These are phyloP conservation scores for Aureobasidium sp. DNA, from an alignment of 2,329 filamentous ascomycete genomes.

Conservation along the genomic window DNA sequence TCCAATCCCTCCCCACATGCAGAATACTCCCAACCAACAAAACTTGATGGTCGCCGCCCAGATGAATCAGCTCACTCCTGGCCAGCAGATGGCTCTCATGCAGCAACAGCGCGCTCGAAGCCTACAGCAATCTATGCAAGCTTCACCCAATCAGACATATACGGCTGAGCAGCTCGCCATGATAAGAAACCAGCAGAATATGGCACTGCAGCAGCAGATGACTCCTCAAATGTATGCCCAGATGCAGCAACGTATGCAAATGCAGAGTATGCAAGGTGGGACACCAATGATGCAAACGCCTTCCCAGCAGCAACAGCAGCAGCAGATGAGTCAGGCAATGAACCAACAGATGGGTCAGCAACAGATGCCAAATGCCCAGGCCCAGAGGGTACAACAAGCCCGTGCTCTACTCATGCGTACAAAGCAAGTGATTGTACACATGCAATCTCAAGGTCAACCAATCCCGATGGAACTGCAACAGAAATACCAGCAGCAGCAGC, in stretches of 20 bases:
- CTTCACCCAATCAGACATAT: conserved; percentile 18
- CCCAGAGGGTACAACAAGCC: not conserved
- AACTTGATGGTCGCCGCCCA: conserved; percentile 19
- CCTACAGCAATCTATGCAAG: conserved; percentile 21
- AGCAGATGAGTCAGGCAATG: conserved; percentile 18
- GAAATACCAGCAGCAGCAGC: conserved; percentile 21
- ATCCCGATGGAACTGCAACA: conserved; percentile 17
- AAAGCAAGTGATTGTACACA: conserved; percentile 4
- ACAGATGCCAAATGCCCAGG: conserved; percentile 5
- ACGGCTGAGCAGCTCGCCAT: conserved; percentile 20
- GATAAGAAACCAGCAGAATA: conserved; percentile 20
- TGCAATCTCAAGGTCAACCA: conserved; percentile 13
- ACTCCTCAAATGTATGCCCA: conserved; percentile 17
- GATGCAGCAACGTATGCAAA: conserved; percentile 14
- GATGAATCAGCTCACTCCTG: conserved; percentile 17
- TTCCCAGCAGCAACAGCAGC: conserved; percentile 18
- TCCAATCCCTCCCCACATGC: conserved; percentile 22
- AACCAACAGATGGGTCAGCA: conserved; percentile 19
- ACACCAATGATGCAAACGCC: conserved; percentile 11
- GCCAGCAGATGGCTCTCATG: conserved; percentile 19
- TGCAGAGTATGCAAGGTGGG: conserved; percentile 12
- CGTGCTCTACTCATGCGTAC: conserved; percentile 2
- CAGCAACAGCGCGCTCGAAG: conserved; percentile 21
- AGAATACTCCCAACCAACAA: conserved; percentile 20
- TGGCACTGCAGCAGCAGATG: conserved; percentile 15